Base-by-base conservation (phyloP, 306 rosid species). In the Macrotyloma uniflorum region DNA sequence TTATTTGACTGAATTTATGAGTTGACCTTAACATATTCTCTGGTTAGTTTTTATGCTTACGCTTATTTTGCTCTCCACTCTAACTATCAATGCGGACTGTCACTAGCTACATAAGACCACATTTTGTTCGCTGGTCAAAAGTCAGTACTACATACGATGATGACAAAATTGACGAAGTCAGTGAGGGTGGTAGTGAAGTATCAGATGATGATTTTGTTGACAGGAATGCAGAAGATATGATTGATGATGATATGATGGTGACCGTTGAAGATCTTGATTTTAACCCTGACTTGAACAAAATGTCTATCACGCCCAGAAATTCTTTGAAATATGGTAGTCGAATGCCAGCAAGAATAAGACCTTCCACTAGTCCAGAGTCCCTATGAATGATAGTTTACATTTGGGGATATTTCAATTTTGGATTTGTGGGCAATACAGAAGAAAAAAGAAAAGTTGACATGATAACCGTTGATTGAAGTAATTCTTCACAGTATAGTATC, bases 91-190 rank as follows among this genome's bases (percentile, higher is more conserved):
- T 50, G 19, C 28, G 28, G 28, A 26, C 28, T 35, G n/a, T 72
- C 45, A 81, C 47, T 79, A 92, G 97, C 20, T 88, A 83, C 80
- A 53, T 95, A 45, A 83, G 84, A 72, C 95, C 88, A n/a, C 70
- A 89, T 64, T 95, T 84, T 51, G 70, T 85, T 35, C 91, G 85
- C 75, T 95, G 98, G 98, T 92, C 98, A 36, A 89, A 83, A 86
- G 91, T 95, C 70, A 86, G 72, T 75, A 88, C 90, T 67, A 75
- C 87, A 0, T 88, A 83, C 19, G 89, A 87, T 38, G 54, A 78
- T 6, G 59, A 78, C 0, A 81, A 83, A 7, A 69, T 83, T 4
- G 91, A 72, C 0, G 88, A 85, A 38, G 86, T 63, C 23, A 85
- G 83, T 74, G 87, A 89, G 5, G 84, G 90, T 19, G 96, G 80